Evolutionary conservation across 2,329 filamentous ascomycete genomes (phyloP), one percentile per base, ranked within the genome.

Genomic region (Diaporthe citriasiana): DNA sequence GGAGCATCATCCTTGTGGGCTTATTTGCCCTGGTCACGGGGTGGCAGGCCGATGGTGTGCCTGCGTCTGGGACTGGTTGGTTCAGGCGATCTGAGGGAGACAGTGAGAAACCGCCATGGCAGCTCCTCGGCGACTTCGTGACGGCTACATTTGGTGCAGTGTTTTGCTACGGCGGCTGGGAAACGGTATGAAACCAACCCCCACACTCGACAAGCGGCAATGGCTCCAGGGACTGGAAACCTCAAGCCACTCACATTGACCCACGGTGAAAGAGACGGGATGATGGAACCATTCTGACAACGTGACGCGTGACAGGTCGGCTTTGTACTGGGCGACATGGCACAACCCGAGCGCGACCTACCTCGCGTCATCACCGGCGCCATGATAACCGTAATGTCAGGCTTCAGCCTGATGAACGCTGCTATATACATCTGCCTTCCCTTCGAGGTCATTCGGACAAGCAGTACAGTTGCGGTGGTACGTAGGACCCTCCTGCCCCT

Each of bases 131-230:
- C 3, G 79, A 82, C 35, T 83, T 84, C 69, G 82, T 82, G 27
- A 83, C 82, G 33, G 84, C 84, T 40, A 80, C 85, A 6, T 84
- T 85, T 75, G 82, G 81, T n/a, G 83, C 80, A 9, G 78, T 86
- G 10, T 87, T 82, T 79, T 84, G 83, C 53, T 86, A 85, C 74
- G 83, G 83, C 57, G 84, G 84, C 1, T 87, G 83, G 84, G 84
- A 86, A 71, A 85, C 82, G 72, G 84, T 85, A 73, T 81, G 84
- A 79, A n/a, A 17, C 17, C 9, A n/a, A 40, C 12, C 40, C 27
- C 40, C 55, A 33, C 8, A 30, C 47, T 40, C 45, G 38, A 27
- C 30, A 27, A 38, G n/a, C 4, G 38, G 17, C 17, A 30, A 33
- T 40, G 25, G 13, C 47, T 33, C 33, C 17, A 10, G 27, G 9